Conservation (phyloP, 2,329 filamentous ascomycete genomes). For the Neonectria punicea region DNA sequence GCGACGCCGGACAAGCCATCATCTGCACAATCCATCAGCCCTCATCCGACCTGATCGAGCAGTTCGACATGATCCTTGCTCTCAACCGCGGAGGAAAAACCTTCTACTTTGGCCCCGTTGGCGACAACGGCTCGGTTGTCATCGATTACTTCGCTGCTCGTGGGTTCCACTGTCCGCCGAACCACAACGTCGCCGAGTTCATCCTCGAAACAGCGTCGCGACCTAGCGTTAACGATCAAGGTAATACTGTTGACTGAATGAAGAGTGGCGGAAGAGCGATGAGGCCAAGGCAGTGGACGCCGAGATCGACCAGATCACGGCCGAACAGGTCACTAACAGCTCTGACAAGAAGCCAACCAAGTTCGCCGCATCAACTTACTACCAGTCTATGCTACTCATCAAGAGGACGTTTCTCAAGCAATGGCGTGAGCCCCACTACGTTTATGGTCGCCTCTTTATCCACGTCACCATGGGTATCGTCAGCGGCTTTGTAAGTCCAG, state of each 20-base stretch:
- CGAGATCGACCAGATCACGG: conserved; percentile 63
- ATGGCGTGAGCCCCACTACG: conserved; percentile 79
- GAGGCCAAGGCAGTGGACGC: conserved; percentile 67
- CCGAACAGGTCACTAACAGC: neutral
- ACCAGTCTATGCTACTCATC: conserved; percentile 73
- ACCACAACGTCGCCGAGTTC: conserved; percentile 60
- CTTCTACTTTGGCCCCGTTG: conserved; percentile 63
- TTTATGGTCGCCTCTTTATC: conserved; percentile 80
- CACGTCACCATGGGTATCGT: conserved; percentile 77
- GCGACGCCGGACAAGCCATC: conserved; percentile 65
- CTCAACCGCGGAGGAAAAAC: conserved; percentile 61
- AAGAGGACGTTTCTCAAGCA: conserved; percentile 76
- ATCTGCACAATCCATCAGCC: conserved; percentile 70
- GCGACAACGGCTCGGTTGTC: conserved; percentile 56
- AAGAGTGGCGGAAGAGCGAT: conserved; percentile 75
- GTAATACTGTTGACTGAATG: conserved; percentile 71
- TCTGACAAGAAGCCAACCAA: conserved; percentile 51
- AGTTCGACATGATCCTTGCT: conserved; percentile 63
- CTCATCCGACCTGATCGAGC: conserved; percentile 60
- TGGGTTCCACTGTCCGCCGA: conserved; percentile 71
- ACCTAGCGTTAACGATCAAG: conserved; percentile 45
- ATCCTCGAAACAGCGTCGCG: conserved; percentile 56
- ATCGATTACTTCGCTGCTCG: conserved; percentile 65
- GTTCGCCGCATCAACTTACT: conserved; percentile 71
- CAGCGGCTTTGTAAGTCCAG: conserved; percentile 69